These are phyloP conservation scores for Pseudonectria foliicola DNA, from an alignment of 2,329 filamentous ascomycete species.

Conservation along the genomic window DNA sequence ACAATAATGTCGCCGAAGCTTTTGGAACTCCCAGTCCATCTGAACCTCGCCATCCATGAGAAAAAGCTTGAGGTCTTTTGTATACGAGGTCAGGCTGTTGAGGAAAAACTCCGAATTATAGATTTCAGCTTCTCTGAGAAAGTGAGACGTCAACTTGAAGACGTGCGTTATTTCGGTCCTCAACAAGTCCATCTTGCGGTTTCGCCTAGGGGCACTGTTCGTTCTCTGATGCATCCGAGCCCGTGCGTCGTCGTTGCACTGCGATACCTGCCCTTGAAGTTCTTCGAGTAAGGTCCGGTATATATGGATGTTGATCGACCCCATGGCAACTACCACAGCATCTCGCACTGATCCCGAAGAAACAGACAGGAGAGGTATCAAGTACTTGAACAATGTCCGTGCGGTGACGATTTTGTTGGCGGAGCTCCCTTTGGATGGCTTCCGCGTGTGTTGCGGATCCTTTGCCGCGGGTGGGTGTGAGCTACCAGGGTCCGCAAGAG, in stretches of 20 bases:
- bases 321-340: conserved; percentile 84
- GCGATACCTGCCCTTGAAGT: conserved; percentile 75
- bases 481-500: conserved; percentile 74
- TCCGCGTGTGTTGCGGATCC: conserved; percentile 68
- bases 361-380: conserved; percentile 79
- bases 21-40: conserved; percentile 90
- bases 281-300: conserved; percentile 88
- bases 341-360: conserved; percentile 76
- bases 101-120: conserved; percentile 87
- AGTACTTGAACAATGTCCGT: conserved; percentile 79
- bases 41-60: conserved; percentile 93
- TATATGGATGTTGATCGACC: conserved; percentile 90
- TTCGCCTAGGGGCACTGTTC: conserved; percentile 73
- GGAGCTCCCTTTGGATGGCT: conserved; percentile 63
- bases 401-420: conserved; percentile 80
- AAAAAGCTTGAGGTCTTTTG: conserved; percentile 88
- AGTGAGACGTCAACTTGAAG: conserved; percentile 88
- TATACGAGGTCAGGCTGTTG: conserved; percentile 79
- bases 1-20: conserved; percentile 86
- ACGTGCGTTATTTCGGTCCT: conserved; percentile 94
- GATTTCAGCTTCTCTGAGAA: conserved; percentile 70
- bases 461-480: conserved; percentile 35
- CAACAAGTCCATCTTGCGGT: conserved; percentile 75
- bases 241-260: conserved; percentile 84
- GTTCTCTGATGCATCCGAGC: conserved; percentile 80